Percentiles rank a stretch among this genome's conserved stretches.
Evolutionary conservation across 2,329 filamentous ascomycete genomes (phyloP).

Genomic region (Cladosporium sp.): DNA sequence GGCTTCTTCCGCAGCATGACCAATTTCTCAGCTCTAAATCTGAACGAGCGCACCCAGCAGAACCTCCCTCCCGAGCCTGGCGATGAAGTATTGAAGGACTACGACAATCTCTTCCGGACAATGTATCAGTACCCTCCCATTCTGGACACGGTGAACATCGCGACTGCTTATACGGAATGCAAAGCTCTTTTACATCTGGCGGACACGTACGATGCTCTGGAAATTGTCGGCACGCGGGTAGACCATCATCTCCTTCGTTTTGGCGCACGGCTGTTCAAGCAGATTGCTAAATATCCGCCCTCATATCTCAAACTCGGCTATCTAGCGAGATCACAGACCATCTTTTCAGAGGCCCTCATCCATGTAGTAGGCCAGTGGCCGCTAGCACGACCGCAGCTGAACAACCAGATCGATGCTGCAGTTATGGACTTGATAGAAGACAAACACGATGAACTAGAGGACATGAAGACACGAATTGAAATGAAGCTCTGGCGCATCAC

Average conservation of each 20-base stretch:
- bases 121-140: slow-evolving; percentile 90
- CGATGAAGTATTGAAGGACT: slow-evolving; percentile 79
- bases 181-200: slow-evolving; percentile 82
- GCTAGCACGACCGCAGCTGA: slow-evolving; percentile 69
- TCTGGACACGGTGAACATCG: slow-evolving; percentile 82
- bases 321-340: slow-evolving; percentile 73
- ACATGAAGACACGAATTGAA: slow-evolving; percentile 75
- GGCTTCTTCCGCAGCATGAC: slow-evolving; percentile 85
- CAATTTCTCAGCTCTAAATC: slow-evolving; percentile 61
- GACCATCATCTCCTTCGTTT: slow-evolving; percentile 94
- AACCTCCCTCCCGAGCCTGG: slow-evolving; percentile 49
- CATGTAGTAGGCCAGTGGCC: slow-evolving; percentile 97
- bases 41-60: slow-evolving; percentile 41
- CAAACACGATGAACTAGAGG: slow-evolving; percentile 87
- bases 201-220: slow-evolving; percentile 90
- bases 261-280: slow-evolving; percentile 85
- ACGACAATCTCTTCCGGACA: slow-evolving; percentile 90
- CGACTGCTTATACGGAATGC: slow-evolving; percentile 88
- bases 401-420: slow-evolving; percentile 65
- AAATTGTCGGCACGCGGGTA: slow-evolving; percentile 81
- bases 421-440: slow-evolving; percentile 91
- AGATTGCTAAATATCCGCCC: slow-evolving; percentile 93
- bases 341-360: slow-evolving; percentile 74
- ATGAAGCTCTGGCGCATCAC: slow-evolving; percentile 76
- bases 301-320: slow-evolving; percentile 88